phyloP scores from a whole-genome alignment of 2,329 filamentous ascomycete genomes.

The Fusarium sp. region DNA sequence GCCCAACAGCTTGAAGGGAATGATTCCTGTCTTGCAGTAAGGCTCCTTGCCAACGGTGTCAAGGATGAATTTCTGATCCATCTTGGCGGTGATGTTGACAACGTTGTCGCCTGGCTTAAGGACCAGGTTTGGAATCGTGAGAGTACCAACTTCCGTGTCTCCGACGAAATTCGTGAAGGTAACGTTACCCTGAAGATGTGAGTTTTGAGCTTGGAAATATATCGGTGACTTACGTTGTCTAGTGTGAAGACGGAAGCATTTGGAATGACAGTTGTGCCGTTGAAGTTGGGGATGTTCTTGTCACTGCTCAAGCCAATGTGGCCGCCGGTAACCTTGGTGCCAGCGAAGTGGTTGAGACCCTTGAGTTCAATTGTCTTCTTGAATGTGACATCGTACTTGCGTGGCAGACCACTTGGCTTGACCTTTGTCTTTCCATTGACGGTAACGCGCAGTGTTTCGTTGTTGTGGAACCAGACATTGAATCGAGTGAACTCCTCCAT shows the following conservation, averaged over 20 bases:
- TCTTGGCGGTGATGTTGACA: slow-evolving; percentile 64
- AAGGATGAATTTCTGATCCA: slow-evolving; percentile 64
- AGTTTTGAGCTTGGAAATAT: not conserved
- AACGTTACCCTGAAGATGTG: slow-evolving; percentile 65
- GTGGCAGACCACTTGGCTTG: slow-evolving; percentile 61
- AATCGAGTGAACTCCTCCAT: slow-evolving; percentile 63
- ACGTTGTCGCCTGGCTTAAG: slow-evolving; percentile 70
- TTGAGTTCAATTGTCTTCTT: slow-evolving; percentile 65
- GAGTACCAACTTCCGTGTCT: slow-evolving; percentile 63
- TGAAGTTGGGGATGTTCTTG: slow-evolving; percentile 68
- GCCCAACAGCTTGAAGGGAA: slow-evolving; percentile 68
- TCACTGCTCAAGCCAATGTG: slow-evolving; percentile 57
- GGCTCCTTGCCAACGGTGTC: slow-evolving; percentile 51
- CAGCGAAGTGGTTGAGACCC: slow-evolving; percentile 66
- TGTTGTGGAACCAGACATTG: slow-evolving; percentile 65
- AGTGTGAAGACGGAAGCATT: slow-evolving; percentile 74
- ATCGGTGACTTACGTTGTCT: slow-evolving; percentile 64
- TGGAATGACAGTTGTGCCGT: slow-evolving; percentile 68
- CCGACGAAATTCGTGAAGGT: slow-evolving; percentile 70
- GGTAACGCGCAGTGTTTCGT: slow-evolving; percentile 62
- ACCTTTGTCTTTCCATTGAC: slow-evolving; percentile 65
- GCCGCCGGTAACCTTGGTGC: slow-evolving; percentile 64
- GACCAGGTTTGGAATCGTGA: slow-evolving; percentile 68
- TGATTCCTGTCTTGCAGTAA: slow-evolving; percentile 65
- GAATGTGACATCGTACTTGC: slow-evolving; percentile 64